Base-by-base conservation (phyloP, 345 rosid genomes). In the Linum tenue region DNA sequence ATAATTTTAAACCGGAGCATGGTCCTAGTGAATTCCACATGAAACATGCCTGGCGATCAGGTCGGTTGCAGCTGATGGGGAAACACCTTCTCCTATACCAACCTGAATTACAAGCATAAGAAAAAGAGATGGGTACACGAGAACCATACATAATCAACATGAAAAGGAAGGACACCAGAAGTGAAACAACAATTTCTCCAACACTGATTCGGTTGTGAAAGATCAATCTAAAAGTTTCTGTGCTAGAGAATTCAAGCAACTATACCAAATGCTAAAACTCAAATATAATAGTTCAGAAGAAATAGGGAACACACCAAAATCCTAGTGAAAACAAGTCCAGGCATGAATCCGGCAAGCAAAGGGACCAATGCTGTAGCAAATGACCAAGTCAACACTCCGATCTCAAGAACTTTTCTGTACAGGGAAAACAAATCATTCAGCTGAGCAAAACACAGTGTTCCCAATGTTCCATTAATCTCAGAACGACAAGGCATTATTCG, bases 41-140 rank as follows among this genome's bases (percentile, higher is more conserved):
- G 57, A 72, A 67, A 84, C 89, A 66, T 87, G 86, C 98, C 98
- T 89, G 76, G 97, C 98, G 70, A 92, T 92, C 66, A 92, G 97
- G 75, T 89, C 98, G 39, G 98, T 92, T 7, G 98, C 98, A 60
- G 98, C 97, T 1, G 98, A 92, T 6, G 98, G 98, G 61, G 98
- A 89, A 76, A 92, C 95, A 58, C 98, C 98, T 84, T 89, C 98
- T 70, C 98, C 98, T 63, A 92, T 90, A 69, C 98, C 98, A 50
- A 92, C 98, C 98, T 91, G 76, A 72, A 74, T 72, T 72, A 53
- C 66, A 42, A 66, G 50, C 35, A 74, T 56, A 5, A 63, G 17
- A 60, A 41, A 37, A 72, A 22, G 62, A 35, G 59, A 64, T 64
- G 2, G 53, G 39, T 43, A 15, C 35, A 58, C 65, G 10, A 57